phyloP scores from a whole-genome alignment of 768 basidiomycete species.

The Dentipellis sp. region DNA sequence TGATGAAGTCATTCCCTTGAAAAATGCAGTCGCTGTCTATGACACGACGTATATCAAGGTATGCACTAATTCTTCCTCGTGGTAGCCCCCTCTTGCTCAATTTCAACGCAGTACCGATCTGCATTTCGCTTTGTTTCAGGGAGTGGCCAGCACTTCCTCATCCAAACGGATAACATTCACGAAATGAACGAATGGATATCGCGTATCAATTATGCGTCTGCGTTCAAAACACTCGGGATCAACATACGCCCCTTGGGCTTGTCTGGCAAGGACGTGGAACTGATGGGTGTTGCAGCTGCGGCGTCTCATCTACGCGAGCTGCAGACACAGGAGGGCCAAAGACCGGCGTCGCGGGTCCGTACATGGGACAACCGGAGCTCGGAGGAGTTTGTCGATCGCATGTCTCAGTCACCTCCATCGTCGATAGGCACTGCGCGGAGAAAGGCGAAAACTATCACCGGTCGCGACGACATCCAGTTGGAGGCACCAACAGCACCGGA shows the following conservation, averaged over 20 bases:
- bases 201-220: conserved; percentile 86
- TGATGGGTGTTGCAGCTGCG: conserved; percentile 81
- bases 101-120: conserved; percentile 23
- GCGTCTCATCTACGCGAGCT: conserved; percentile 73
- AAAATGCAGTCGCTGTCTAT: conserved; percentile 69
- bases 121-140: conserved; percentile 72
- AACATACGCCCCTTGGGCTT: conserved; percentile 70
- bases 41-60: conserved; percentile 78
- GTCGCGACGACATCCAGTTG: conserved; percentile 22
- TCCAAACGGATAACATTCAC: conserved; percentile 58
- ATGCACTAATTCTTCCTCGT: conserved; percentile 13
- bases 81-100: not conserved
- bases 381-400: conserved; percentile 6
- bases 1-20: conserved; percentile 78
- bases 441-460: conserved; percentile 3
- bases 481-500: conserved; percentile 44
- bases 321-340: conserved; percentile 27
- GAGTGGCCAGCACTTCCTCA: conserved; percentile 72
- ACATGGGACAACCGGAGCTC: conserved; percentile 29
- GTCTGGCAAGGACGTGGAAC: conserved; percentile 58
- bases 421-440: conserved; percentile 1
- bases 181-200: conserved; percentile 90
- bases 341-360: conserved; percentile 15
- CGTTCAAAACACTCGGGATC: conserved; percentile 81
- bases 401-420: conserved; percentile 3